Evolutionary conservation across 2,329 filamentous ascomycete genomes (phyloP), one percentile per base, ranked within the genome.

Genomic region (Diaporthe helianthi): DNA sequence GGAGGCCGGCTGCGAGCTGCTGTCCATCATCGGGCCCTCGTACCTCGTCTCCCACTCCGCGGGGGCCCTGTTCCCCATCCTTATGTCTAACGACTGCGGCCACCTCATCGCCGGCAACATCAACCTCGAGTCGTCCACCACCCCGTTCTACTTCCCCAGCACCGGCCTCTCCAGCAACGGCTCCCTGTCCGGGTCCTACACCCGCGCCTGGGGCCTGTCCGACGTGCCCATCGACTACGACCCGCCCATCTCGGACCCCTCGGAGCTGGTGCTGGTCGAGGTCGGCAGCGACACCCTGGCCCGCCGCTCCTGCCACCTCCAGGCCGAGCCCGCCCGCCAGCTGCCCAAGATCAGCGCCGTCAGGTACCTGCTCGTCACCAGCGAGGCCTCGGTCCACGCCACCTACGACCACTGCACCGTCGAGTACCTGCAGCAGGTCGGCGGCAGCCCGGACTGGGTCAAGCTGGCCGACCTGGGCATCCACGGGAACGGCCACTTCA

Each of bases 391-490:
- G 33, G 85, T 82, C 55, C 85, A 87, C 76, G 79, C 80, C 17
- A 78, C 80, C 24, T 87, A 87, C 72, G 86, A 88, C 69, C 81
- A 85, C 73, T 87, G 84, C 72, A 86, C 83, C 1, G 81, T 85
- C n/a, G 74, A 77, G 46, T 87, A 82, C 72, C 72, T 87, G 71
- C 72, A 76, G 71, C 85, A 87, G 74, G 83, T 80, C 15, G 84
- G 84, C 2, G 81, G 81, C 4, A 74, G 76, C 4, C 79, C 80
- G 1, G 80, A 84, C 65, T 80, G 80, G 75, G 75, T 85, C 71
- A 79, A 83, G 71, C 76, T 86, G 63, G 79, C 76, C 4, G 78
- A 83, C 10, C 73, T 78, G 4, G 84, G 83, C 2, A 81, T 86
- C 31, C 79, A 80, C 63, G 84, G 85, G 7, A 86, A 87, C 73